Conservation (phyloP, 2,329 filamentous ascomycete genomes). For the Exutisphaerella laricina region DNA sequence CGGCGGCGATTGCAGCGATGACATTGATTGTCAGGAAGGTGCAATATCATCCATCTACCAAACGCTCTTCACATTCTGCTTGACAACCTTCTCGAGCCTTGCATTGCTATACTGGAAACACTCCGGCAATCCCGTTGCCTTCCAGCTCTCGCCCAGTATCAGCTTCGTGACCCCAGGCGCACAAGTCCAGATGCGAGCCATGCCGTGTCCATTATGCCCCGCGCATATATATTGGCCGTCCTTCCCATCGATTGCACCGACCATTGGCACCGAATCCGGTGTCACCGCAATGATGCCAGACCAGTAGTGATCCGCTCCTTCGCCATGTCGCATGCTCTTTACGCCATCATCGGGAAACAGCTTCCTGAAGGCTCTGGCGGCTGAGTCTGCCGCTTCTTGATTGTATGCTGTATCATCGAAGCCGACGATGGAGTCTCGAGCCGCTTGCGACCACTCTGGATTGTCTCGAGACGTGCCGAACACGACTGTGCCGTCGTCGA, state of each 20-base stretch:
- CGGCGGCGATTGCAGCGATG: no score
- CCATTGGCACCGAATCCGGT: conserved; percentile 41
- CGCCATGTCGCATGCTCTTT: conserved; percentile 33
- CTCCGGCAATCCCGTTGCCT: conserved; percentile 20
- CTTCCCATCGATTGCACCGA: conserved; percentile 39
- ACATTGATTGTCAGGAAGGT: no score
- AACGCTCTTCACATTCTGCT: conserved; percentile 16
- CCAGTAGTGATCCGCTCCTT: conserved; percentile 45
- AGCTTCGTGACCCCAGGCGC: conserved; percentile 43
- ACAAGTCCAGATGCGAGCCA: conserved; percentile 45
- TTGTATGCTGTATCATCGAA: conserved; percentile 40
- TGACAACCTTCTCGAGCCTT: conserved; percentile 12
- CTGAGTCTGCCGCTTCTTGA: conserved; percentile 38
- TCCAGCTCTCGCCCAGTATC: conserved; percentile 31
- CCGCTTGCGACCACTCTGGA: conserved; percentile 28
- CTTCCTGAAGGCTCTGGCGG: conserved; percentile 32
- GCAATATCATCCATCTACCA: no score
- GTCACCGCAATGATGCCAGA: conserved; percentile 47
- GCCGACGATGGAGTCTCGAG: conserved; percentile 27
- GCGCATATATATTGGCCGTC: conserved; percentile 47
- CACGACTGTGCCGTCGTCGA: conserved; percentile 40
- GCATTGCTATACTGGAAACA: conserved; percentile 20
- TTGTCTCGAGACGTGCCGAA: conserved; percentile 42
- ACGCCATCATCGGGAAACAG: conserved; percentile 32
- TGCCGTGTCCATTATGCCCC: conserved; percentile 49